A percentile compares a stretch with the other conserved stretches of the same genome.
Evolutionary conservation across 768 basidiomycete genomes (phyloP).

Genomic region (Lactifluus echinatus): DNA sequence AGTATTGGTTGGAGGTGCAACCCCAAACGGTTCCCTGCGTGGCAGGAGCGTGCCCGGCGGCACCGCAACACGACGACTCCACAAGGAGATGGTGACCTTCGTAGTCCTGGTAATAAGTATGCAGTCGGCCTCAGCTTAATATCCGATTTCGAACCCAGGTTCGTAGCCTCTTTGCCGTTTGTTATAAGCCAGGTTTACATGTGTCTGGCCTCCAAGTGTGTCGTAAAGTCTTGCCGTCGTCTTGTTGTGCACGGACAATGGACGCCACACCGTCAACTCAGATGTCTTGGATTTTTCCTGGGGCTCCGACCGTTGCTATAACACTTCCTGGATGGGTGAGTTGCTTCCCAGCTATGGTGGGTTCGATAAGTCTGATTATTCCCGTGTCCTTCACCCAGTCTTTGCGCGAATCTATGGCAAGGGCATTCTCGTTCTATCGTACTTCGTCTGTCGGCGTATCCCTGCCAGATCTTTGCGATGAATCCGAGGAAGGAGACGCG

Average conservation of each 20-base stretch:
- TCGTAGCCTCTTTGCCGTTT: background rate
- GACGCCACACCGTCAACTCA: background rate
- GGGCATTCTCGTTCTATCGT: slow-evolving; percentile 7
- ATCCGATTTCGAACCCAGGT: background rate
- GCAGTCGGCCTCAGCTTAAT: background rate
- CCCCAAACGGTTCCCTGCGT: background rate
- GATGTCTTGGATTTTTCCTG: slow-evolving; percentile 13
- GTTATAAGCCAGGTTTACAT: too few relatives aligned
- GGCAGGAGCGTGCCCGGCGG: background rate
- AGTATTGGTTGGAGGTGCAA: background rate
- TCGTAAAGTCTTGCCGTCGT: background rate
- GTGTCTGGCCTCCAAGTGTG: background rate
- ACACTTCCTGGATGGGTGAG: slow-evolving; percentile 15
- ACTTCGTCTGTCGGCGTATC: background rate
- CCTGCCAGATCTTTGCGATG: background rate
- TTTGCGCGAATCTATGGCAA: slow-evolving; percentile 7
- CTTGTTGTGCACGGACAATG: slow-evolving; percentile 3
- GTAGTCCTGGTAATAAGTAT: background rate
- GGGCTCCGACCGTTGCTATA: slow-evolving; percentile 2
- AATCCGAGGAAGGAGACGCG: slow-evolving; percentile 11
- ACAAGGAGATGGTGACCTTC: background rate
- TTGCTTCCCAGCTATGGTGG: background rate
- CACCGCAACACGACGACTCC: background rate
- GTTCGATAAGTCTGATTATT: background rate
- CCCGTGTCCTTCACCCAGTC: background rate